Evolutionary conservation across 257 asterid species (phyloP), one percentile per base, ranked within the genome.

Genomic region (Marsdenia floribunda): DNA sequence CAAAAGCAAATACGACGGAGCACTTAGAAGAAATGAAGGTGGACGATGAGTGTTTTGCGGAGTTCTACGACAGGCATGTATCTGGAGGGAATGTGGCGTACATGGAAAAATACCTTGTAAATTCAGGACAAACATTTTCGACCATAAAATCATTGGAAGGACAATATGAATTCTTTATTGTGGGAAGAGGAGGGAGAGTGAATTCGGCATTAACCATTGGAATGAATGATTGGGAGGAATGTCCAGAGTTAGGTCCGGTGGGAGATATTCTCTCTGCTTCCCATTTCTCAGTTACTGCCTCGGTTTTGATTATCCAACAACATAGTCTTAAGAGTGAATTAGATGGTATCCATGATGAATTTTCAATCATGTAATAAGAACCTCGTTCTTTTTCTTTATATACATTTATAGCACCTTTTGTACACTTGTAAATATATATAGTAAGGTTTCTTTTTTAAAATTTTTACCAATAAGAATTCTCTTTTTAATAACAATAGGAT

Each of bases 161-260:
- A 75, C 96, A 94, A 58, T 89, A 94, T 29, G 89, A 93, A 5
- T 90, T 94, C 16, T 87, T 94, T 79, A 92, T 94, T 0, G 98
- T 94, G 24, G 99, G 99, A 1, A 70, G 96, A 40, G 98, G 90
- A 1, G 95, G 98, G 64, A 80, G 98, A 80, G 98, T 89, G 55
- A 90, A 90, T 70, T 90, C 97, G 0, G 73, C 90, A 9, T 73
- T 94, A 77, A 94, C 97, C 0, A 92, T 87, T 37, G 98, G 99
- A 73, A 94, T 94, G 99, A 94, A 89, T 24, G 99, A 94, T 69
- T 92, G 98, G 98, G 96, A 94, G 68, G 98, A 92, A 74, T 94
- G 98, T 76, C 98, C 97, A 12, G 98, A 95, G 77, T 89, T 92
- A 3, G 99, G 99, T 6, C 97, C 97, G 0, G 87, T 94, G 4